Base-by-base conservation (phyloP, 1,139 yeast genomes). In the Lodderomyces elongisporus region DNA sequence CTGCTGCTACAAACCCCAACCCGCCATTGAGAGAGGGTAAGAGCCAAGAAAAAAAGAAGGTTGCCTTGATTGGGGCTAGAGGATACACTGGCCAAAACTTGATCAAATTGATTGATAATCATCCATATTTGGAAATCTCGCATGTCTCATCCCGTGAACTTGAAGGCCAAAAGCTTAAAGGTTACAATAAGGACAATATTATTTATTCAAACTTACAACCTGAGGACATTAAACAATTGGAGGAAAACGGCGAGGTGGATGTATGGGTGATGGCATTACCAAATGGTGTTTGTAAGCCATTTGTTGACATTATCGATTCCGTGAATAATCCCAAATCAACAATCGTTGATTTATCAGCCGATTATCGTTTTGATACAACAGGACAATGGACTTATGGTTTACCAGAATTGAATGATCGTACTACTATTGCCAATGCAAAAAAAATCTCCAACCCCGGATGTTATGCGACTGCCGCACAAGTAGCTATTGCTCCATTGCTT, bases 241-340 rank as follows among this genome's bases (percentile, higher is more conserved):
- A 89, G 60, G 74, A 77, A 46, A 67, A 77, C 29, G 77, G 79
- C 30, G 85, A 77, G 35, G 85, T 91, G 36, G 98, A 93, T 51
- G 81, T 89, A 38, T 91, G 99, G 98, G 95, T 93, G 25, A 91
- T 93, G 98, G 98, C 98, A 2, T 73, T 93, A 51, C 98, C 99
- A 43, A 91, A 91, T 56, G 96, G 96, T 35, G 96, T 91, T 30
- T 91, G 97, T 65, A 84, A 84, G 62, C 97, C 98, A 36, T 89
- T 91, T 63, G 97, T 91, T 26, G 88, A 85, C 26, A 95, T 97
- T 14, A 85, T 91, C 51, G 91, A 85, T 50, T 67, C 79, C 14
- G 84, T 79, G 17, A 47, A 49, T 5, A 68, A 71, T 41, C 64
- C 74, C 28, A 62, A 68, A 32, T 84, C 95, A 25, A 85, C 85